Evolutionary conservation across 163 green algal species (phyloP), one percentile per base, ranked within the genome.

Genomic region (Chloromonas sp.): DNA sequence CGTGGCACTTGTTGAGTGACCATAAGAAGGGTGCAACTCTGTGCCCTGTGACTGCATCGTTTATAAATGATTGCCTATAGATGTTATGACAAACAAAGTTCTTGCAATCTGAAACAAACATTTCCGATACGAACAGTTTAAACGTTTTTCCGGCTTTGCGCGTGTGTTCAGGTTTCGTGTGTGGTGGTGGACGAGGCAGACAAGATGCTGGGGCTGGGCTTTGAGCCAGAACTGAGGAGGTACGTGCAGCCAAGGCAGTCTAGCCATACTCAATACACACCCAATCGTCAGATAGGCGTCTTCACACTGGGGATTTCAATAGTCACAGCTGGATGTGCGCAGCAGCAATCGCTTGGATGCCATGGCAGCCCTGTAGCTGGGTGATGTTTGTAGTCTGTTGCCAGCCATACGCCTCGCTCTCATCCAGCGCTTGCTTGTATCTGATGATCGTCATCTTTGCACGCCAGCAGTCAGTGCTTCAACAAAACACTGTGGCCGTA

Each of bases 141-240:
- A 36, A 36, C 36, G 36, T 36, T 36, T 36, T 36, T 36, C 36
- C 36, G 36, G 36, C 36, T 36, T 36, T 36, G 36, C 36, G 36
- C 36, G 36, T 36, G 36, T 36, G 36, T 36, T 36, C 36, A 36
- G 36, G 36, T 36, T 36, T 36, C 36, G 36, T 36, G 36, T 36
- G 82, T 98, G 78, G 95, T 99, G 60, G 89, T 99, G 70, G 97
- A 99, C 85, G 97, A 99, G 90, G 95, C 95, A 1, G 97, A 99
- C 86, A 89, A 93, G 77, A 98, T 99, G 95, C 90, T 99, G 83
- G 96, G 98, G 89, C 91, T 98, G 84, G 96, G 96, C 14, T 97
- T 98, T 87, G 95, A 98, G 92, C 94, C 94, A 0, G 94, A 97
- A 89, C 87, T 93, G 71, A 59, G 89, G 57, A 82, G 79, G 83